Evolutionary conservation across 2,329 filamentous ascomycete species (phyloP), one percentile per base, ranked within the genome.

Genomic region (Penicillium aurantiogriseum): DNA sequence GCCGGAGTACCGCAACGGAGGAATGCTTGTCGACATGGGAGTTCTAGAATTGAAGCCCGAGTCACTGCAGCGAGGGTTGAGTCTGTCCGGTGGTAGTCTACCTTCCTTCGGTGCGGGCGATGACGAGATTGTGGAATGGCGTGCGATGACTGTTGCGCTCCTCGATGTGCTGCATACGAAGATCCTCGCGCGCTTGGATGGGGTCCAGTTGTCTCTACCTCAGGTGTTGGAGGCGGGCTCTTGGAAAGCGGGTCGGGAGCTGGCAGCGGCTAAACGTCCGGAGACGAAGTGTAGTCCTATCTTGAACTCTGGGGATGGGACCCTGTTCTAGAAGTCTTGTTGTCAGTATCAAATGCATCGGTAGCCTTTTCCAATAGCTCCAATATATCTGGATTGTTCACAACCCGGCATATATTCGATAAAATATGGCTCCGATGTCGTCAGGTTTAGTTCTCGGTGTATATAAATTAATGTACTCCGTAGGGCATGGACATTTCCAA

Each of bases 1-100:
- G 3, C 86, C 88, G 0, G 88, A 90, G 68, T 90, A 90, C 63
- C 82, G 88, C 51, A 90, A 90, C 57, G 88, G 88, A 2, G 88
- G 88, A 0, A 72, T 90, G 0, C 86, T 90, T 36, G 80, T 90
- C 46, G 88, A 86, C 36, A 67, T 84, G 21, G 80, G 79, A 0
- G 81, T 84, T 0, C 60, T 86, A 27, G 77, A 74, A 2, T 71
- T 87, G 8, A 85, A 84, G 65, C 59, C 73, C 0, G 73, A 77
- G 0, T 76, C 78, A 3, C 51, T 74, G 46, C 71, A 78, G 40
- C 67, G 76, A 5, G 83, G 83, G 0, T 67, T 80, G 15, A 62
- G 74, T 15, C 74, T 80, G 54, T 86, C 72, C 76, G 67, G 69
- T 17, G 36, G 64, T 31, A 45, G 60, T 10, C 61, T 76, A 31